These are phyloP conservation scores for Lecanosticta acicola DNA, from an alignment of 2,329 filamentous ascomycete species.

Conservation along the genomic window DNA sequence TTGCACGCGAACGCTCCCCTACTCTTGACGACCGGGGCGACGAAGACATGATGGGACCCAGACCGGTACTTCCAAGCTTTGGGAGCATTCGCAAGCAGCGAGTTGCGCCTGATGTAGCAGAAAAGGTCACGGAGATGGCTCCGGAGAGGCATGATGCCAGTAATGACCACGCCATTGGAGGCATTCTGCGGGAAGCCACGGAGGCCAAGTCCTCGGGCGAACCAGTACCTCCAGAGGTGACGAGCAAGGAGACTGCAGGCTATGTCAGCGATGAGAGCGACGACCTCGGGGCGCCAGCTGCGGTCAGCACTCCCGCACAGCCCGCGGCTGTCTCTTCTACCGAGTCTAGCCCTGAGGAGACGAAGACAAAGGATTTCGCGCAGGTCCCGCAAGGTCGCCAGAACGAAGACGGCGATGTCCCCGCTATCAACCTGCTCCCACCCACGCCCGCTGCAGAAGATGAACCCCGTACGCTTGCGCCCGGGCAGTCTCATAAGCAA, in stretches of 20 bases:
- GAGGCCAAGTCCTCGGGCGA: slow-evolving; percentile 46
- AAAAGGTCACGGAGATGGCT: slow-evolving; percentile 45
- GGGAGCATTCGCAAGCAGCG: slow-evolving; percentile 56
- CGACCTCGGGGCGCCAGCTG: slow-evolving; percentile 12
- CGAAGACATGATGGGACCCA: slow-evolving; percentile 65
- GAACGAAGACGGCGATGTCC: slow-evolving; percentile 19
- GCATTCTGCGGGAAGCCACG: slow-evolving; percentile 51
- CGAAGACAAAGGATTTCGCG: slow-evolving; percentile 1
- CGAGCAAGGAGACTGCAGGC: slow-evolving; percentile 60
- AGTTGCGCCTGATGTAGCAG: slow-evolving; percentile 40
- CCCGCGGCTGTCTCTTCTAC: slow-evolving; percentile 4
- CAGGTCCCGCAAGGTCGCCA: background rate
- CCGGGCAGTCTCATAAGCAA: slow-evolving; percentile 6
- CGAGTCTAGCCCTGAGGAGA: background rate
- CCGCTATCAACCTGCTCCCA: slow-evolving; percentile 32
- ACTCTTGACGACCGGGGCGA: slow-evolving; percentile 49
- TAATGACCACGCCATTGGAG: slow-evolving; percentile 55
- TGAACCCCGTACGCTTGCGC: slow-evolving; percentile 16
- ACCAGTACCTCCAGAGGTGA: slow-evolving; percentile 65
- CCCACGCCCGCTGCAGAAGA: slow-evolving; percentile 33
- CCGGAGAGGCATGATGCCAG: slow-evolving; percentile 47
- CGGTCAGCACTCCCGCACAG: slow-evolving; percentile 9
- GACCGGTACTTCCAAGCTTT: slow-evolving; percentile 67
- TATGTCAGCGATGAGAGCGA: slow-evolving; percentile 54
- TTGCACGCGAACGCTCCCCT: slow-evolving; percentile 21